Evolutionary conservation across 257 asterid genomes (phyloP).

Genomic region (Lithospermum erythrorhizon): DNA sequence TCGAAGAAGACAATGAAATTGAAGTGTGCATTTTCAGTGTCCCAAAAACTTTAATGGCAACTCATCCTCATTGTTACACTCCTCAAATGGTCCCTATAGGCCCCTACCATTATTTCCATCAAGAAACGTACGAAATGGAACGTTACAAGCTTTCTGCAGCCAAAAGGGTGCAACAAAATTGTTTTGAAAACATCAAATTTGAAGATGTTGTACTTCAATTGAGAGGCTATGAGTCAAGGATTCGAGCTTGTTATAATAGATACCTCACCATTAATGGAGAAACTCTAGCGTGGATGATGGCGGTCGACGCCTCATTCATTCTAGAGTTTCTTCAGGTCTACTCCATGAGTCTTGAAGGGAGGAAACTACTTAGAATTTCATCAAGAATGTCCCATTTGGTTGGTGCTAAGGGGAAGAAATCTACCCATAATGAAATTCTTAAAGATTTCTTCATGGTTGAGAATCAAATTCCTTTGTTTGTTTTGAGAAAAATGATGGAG

Average conservation of each 20-base stretch:
- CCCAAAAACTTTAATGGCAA: constrained; percentile 36
- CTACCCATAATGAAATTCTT: constrained; percentile 39
- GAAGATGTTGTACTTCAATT: constrained; percentile 39
- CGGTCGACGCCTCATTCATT: constrained; percentile 55
- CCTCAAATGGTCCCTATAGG: constrained; percentile 67
- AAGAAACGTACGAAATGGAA: constrained; percentile 54
- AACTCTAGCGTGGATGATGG: constrained; percentile 72
- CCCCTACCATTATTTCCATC: constrained; percentile 54
- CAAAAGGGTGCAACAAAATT: constrained; percentile 27
- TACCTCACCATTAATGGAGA: constrained; percentile 42
- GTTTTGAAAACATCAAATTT: constrained; percentile 22
- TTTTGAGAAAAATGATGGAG: constrained; percentile 32
- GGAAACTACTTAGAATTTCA: background rate
- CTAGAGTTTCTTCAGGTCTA: constrained; percentile 41
- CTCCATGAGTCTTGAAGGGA: constrained; percentile 10
- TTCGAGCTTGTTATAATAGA: constrained; percentile 53
- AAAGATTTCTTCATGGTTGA: constrained; percentile 54
- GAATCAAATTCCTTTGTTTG: constrained; percentile 54
- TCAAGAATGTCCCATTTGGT: constrained; percentile 28
- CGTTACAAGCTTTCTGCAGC: constrained; percentile 52
- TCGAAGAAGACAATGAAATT: constrained; percentile 27
- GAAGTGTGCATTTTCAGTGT: constrained; percentile 46
- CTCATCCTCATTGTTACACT: constrained; percentile 35
- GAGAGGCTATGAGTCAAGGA: constrained; percentile 19
- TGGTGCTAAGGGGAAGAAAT: constrained; percentile 20